Conservation (phyloP, 257 asterid genomes). For the Plantago major region DNA sequence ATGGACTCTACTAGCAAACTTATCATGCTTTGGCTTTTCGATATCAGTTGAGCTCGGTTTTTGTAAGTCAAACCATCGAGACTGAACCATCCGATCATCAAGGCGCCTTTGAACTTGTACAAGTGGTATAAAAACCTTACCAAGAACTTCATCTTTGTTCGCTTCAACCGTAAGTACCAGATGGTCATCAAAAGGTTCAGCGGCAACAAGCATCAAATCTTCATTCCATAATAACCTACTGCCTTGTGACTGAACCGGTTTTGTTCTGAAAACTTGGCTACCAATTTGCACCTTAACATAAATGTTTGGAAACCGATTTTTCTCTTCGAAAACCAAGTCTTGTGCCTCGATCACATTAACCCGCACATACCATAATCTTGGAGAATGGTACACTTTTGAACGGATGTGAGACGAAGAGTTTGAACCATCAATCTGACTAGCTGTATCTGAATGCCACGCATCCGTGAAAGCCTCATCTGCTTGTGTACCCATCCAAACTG, state of each 20-base stretch:
- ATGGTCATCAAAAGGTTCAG: conserved; percentile 91
- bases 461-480: conserved; percentile 96
- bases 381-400: conserved; percentile 84
- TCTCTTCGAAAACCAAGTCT: conserved; percentile 59
- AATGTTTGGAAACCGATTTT: conserved; percentile 48
- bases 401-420: conserved; percentile 48
- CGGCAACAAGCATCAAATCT: conserved; percentile 86
- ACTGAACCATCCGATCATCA: conserved; percentile 59
- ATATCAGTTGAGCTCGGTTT: conserved; percentile 37
- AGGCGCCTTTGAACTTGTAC: conserved; percentile 54
- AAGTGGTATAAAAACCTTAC: conserved; percentile 60
- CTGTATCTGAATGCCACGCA: conserved; percentile 87
- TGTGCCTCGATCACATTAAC: conserved; percentile 87
- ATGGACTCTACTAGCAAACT: conserved; percentile 70
- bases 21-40: conserved; percentile 63
- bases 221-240: conserved; percentile 70
- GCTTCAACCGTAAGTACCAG: conserved; percentile 68
- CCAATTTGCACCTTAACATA: conserved; percentile 72
- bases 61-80: conserved; percentile 71
- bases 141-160: conserved; percentile 61
- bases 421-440: conserved; percentile 40
- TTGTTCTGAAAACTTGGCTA: conserved; percentile 65
- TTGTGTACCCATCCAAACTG: conserved; percentile 93
- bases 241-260: conserved; percentile 44
- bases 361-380: conserved; percentile 82